Percentiles rank a stretch among this genome's conserved stretches.
phyloP scores from a whole-genome alignment of 1,284 basidiomycete genomes.

The Rhodotorula sp. region DNA sequence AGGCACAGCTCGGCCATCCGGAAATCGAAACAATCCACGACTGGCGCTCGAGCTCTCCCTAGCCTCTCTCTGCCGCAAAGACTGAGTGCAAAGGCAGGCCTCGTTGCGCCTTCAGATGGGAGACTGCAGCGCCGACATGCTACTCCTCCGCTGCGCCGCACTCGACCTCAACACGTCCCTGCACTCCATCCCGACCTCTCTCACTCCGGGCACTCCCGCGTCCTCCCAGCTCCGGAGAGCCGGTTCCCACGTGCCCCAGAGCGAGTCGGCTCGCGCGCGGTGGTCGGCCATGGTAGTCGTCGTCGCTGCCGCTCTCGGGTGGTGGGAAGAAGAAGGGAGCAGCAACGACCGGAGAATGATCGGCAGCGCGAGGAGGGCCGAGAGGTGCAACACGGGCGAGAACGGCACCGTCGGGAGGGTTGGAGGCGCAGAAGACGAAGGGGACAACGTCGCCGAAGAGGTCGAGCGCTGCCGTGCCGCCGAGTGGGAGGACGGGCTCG shows the following conservation, averaged over 20 bases:
- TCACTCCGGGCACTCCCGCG: slow-evolving; percentile 38
- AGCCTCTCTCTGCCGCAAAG: no score
- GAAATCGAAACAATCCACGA: no score
- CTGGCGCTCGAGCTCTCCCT: no score
- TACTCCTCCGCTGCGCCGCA: slow-evolving; percentile 4
- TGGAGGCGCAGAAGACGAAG: not conserved
- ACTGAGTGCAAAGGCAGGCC: no score
- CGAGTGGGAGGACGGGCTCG: not conserved
- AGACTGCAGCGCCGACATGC: not conserved
- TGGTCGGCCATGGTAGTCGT: not conserved
- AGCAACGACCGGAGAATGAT: slow-evolving; percentile 23
- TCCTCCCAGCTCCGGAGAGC: slow-evolving; percentile 42
- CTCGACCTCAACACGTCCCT: slow-evolving; percentile 35
- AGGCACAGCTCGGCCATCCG: no score
- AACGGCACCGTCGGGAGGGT: slow-evolving; percentile 11
- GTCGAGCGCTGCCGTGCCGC: not conserved
- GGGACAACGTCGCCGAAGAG: not conserved
- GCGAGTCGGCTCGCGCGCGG: slow-evolving; percentile 17
- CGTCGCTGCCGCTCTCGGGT: no score
- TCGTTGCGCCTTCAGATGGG: not conserved
- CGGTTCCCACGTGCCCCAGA: slow-evolving; percentile 45
- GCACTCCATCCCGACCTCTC: slow-evolving; percentile 42
- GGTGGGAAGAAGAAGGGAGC: no score
- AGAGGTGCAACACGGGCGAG: slow-evolving; percentile 34
- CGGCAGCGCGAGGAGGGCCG: slow-evolving; percentile 35